These are phyloP conservation scores for Oxytropis ochrocephala DNA, from an alignment of 306 rosid species.

Conservation along the genomic window DNA sequence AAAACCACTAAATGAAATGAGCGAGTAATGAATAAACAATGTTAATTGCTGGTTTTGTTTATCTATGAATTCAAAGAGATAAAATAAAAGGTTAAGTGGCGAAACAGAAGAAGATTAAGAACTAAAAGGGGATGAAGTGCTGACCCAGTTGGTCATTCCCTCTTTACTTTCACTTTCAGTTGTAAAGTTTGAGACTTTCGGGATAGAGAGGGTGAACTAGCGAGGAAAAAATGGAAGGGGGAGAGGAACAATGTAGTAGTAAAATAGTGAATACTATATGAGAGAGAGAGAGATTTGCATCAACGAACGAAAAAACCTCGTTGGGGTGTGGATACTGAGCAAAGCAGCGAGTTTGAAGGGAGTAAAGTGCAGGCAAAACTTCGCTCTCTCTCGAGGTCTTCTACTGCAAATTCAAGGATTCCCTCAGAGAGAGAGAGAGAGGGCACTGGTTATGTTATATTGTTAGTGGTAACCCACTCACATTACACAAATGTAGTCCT, in stretches of 20 bases:
- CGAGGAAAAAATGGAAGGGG: neutral
- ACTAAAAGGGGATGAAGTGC: neutral
- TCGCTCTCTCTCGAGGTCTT: conserved; percentile 34
- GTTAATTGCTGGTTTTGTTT: neutral
- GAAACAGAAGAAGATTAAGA: neutral
- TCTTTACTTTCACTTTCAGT: neutral
- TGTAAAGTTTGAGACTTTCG: conserved; percentile 8
- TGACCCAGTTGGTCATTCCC: conserved; percentile 10
- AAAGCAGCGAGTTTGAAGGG: conserved; percentile 67
- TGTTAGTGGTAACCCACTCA: conserved; percentile 51
- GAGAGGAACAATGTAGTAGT: conserved; percentile 39
- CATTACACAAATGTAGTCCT: no score
- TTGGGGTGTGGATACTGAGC: conserved; percentile 41
- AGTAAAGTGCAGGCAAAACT: conserved; percentile 48
- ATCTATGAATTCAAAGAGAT: conserved; percentile 1
- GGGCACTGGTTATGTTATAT: conserved; percentile 22
- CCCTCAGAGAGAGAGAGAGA: neutral
- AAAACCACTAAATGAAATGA: neutral
- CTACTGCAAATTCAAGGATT: conserved; percentile 55
- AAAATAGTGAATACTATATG: no score
- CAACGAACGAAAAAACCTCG: conserved; percentile 35
- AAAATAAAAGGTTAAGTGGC: neutral
- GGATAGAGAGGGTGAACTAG: neutral
- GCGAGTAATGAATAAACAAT: conserved; percentile 6
- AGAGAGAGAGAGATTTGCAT: neutral